Conservation (phyloP, 2,329 filamentous ascomycete species). For the Exophiala calicioides region DNA sequence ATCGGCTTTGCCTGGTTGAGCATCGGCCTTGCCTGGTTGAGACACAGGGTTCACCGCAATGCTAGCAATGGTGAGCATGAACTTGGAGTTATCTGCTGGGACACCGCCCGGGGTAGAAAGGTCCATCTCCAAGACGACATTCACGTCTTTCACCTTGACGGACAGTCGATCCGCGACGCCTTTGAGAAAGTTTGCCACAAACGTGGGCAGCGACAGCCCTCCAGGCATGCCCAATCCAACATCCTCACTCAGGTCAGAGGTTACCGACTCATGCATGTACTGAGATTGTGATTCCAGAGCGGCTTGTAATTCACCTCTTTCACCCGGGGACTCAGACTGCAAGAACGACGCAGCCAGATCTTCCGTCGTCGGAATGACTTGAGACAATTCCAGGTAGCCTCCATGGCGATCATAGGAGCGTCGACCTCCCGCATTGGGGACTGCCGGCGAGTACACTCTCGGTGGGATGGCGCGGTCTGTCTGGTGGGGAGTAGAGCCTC, state of each 20-base stretch:
- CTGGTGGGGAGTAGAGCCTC: constrained; percentile 39
- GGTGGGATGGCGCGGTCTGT: constrained; percentile 31
- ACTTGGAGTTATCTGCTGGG: constrained; percentile 23
- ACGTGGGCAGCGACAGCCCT: constrained; percentile 58
- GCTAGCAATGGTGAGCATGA: constrained; percentile 23
- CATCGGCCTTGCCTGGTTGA: constrained; percentile 1
- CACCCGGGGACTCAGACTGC: constrained; percentile 57
- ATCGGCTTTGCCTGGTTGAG: constrained; percentile 1
- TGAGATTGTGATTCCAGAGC: constrained; percentile 55
- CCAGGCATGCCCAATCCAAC: constrained; percentile 55
- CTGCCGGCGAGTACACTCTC: constrained; percentile 20
- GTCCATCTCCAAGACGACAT: constrained; percentile 22
- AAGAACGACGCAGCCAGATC: constrained; percentile 64
- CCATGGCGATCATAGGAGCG: background rate
- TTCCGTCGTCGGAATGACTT: constrained; percentile 54
- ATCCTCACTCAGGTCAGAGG: constrained; percentile 53
- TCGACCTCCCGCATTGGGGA: constrained; percentile 34
- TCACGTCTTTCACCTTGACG: constrained; percentile 54
- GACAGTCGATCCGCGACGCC: constrained; percentile 60
- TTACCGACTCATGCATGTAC: constrained; percentile 51
- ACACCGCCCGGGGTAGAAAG: constrained; percentile 7
- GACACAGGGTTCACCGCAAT: constrained; percentile 18
- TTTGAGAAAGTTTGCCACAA: constrained; percentile 60
- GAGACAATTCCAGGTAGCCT: constrained; percentile 18
- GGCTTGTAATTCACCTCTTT: constrained; percentile 60